Evolutionary conservation across 345 rosid genomes (phyloP), one percentile per base, ranked within the genome.

Genomic region (Heritiera littoralis): DNA sequence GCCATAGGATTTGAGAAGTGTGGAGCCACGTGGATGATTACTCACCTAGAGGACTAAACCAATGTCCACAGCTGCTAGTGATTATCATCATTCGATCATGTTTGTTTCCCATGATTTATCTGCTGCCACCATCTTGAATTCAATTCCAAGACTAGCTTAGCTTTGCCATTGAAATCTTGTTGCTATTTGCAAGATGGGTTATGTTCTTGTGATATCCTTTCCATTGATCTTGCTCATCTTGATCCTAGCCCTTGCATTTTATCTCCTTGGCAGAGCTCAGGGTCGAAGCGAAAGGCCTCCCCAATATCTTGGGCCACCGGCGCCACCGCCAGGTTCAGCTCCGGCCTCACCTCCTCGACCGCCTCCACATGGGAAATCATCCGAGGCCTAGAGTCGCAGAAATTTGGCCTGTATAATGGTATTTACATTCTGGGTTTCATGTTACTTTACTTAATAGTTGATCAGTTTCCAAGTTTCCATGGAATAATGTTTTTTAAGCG

Each of bases 211-310:
- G n/a, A 66, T 79, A 46, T 71, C 81, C 2, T 71, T 79, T 41
- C 77, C 81, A 52, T 35, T 79, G 63, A 51, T 79, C 17, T 17
- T 79, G 48, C 75, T 79, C 6, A 20, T 79, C 64, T 61, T 79
- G 71, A 61, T 79, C 61, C 71, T 79, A 30, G 81, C 81, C 40
- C 72, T 79, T 11, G 77, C 52, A 1, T 79, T 71, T 71, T 79
- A 61, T 56, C 70, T 79, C 20, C 51, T 79, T 9, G 81, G 81
- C 0, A 59, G 77, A 65, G 77, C 76, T 48, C 77, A 41, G 32
- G 52, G 76, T 28, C 52, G 74, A 41, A 59, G 54, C 0, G 51
- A 52, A 49, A 48, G 55, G 30, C 38, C 46, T 45, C 14, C 35
- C 1, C 63, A 46, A 14, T 72, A 61, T 14, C 48, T 32, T 8